Base-by-base conservation (phyloP, 192 early-diverging fungal species). In the Entophlyctis helioformis region DNA sequence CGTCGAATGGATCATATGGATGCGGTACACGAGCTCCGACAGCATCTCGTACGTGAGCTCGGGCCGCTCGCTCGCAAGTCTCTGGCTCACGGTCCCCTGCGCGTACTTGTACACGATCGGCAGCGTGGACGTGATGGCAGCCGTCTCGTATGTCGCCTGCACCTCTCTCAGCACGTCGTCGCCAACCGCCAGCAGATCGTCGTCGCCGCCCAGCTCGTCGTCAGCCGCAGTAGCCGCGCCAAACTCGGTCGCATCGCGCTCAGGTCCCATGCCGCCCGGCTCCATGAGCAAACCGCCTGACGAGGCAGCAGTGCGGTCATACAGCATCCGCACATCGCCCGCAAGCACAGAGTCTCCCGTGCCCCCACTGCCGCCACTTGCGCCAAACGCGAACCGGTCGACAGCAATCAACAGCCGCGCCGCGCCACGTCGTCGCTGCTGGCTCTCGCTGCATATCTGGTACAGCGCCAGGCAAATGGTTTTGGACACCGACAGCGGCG, bases 91-190 rank as follows among this genome's bases (percentile, higher is more conserved):
- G 2, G 70, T 54, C 23, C 72, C 64, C 58, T 91, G 87, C 0
- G 83, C 76, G 52, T 82, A 71, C 28, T 87, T 84, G 62, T 88
- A 91, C 18, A 89, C 75, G 6, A 75, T 68, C 0, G 88, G 82
- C 32, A 89, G 48, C 20, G 72, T 71, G 39, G 76, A 83, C 15
- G 69, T 62, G 6, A 85, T 79, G 1, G 85, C 78, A 27, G 84
- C 44, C 5, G 66, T 41, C 50, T 71, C 69, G 53, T 63, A 67
- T 3, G 60, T 47, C 3, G 53, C 56, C 24, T 50, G 47, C 33
- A 54, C 46, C 22, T 48, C 46, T n/a, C n/a, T n/a, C n/a, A n/a
- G n/a, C n/a, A n/a, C n/a, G 16, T 57, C 67, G 31, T 42, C 29
- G 16, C n/a, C n/a, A n/a, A n/a, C n/a, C n/a, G n/a, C n/a, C n/a